Percentiles rank a stretch among this genome's conserved stretches.
Conservation (phyloP, 2,329 filamentous ascomycete genomes). For the Beauveria bassiana region DNA sequence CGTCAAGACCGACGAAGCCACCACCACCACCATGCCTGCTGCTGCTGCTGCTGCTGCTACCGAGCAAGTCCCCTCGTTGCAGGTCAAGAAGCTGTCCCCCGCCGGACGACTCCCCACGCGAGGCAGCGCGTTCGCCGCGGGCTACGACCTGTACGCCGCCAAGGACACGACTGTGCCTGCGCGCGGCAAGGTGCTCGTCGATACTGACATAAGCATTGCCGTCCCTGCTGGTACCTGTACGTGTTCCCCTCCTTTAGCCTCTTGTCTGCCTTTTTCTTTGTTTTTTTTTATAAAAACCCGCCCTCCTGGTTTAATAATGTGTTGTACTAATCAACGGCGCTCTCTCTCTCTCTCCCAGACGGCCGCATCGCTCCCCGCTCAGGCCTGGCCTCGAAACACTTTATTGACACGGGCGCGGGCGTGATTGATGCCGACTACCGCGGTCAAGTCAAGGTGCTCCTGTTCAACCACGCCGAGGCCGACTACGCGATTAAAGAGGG, state of each 20-base stretch:
- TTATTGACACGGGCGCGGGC: conserved; percentile 91
- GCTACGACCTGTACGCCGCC: conserved; percentile 86
- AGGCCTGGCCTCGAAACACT: conserved; percentile 87
- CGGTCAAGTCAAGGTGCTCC: conserved; percentile 84
- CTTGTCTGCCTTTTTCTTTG: not conserved
- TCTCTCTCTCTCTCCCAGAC: conserved; percentile 41
- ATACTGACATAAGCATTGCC: conserved; percentile 86
- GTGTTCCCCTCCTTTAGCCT: conserved; percentile 23
- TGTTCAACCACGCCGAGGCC: conserved; percentile 82
- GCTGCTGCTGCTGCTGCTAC: conserved; percentile 17
- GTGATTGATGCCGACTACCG: conserved; percentile 98
- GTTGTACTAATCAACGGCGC: not conserved
- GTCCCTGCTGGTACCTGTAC: conserved; percentile 84
- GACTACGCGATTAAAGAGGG: conserved; percentile 79
- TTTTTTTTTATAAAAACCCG: too few relatives aligned
- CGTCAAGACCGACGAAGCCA: conserved; percentile 52
- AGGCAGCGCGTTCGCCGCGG: conserved; percentile 81
- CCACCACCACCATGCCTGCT: conserved; percentile 26
- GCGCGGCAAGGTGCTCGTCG: conserved; percentile 76
- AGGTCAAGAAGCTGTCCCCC: conserved; percentile 80
- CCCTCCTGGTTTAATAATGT: too few relatives aligned
- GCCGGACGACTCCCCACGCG: conserved; percentile 78
- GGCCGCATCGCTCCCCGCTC: conserved; percentile 84
- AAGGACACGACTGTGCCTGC: conserved; percentile 69
- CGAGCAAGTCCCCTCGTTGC: conserved; percentile 48